These are phyloP conservation scores for Daldinia vernicosa DNA, from an alignment of 495 filamentous ascomycete genomes.

Conservation along the genomic window DNA sequence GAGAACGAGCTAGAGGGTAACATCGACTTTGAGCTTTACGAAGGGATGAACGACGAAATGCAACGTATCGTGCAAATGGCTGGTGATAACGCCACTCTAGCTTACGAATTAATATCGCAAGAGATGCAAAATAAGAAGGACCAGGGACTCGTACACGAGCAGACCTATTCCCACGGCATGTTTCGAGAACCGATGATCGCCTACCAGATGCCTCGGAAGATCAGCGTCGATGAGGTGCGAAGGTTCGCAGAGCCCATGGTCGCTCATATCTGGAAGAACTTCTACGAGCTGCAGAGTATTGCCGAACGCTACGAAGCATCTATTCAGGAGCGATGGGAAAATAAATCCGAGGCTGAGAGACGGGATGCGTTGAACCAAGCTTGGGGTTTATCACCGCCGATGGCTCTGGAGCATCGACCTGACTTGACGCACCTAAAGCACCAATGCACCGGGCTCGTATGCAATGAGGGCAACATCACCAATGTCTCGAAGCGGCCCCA, in stretches of 20 bases:
- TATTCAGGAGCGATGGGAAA: background rate
- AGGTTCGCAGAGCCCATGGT: background rate
- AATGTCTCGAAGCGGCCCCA: background rate
- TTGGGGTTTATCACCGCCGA: constrained; percentile 6
- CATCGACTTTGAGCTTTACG: background rate
- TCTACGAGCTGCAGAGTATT: background rate
- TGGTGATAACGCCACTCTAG: background rate
- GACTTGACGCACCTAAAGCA: constrained; percentile 1
- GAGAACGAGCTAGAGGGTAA: background rate
- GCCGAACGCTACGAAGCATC: background rate
- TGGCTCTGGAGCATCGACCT: constrained; percentile 1
- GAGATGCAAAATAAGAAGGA: background rate
- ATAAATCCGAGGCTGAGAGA: background rate
- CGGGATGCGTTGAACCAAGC: background rate
- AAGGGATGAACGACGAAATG: background rate
- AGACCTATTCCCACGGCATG: background rate
- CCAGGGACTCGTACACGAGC: background rate
- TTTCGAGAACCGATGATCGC: background rate
- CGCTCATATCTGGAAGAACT: background rate
- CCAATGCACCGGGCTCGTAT: background rate
- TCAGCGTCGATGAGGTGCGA: background rate
- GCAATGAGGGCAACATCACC: background rate
- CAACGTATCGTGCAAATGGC: background rate
- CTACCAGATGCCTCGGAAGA: background rate
- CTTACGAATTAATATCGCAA: background rate